These are phyloP conservation scores for Bacterosira constricta DNA, from an alignment of 108 stramenopile genomes.

Conservation along the genomic window DNA sequence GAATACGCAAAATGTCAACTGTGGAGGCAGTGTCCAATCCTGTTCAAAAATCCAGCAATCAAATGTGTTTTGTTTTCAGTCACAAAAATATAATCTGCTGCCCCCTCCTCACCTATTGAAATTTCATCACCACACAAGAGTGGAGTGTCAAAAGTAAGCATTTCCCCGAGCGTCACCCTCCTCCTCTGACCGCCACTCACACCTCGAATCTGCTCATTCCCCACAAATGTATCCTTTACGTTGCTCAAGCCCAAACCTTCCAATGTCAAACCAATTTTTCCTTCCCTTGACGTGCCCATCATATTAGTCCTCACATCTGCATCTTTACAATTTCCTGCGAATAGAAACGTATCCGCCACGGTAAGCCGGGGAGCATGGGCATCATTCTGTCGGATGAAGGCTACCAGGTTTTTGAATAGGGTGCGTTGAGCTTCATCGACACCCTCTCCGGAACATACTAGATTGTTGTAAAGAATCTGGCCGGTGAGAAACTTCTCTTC, in stretches of 20 bases:
- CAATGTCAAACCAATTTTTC: conserved; percentile 35
- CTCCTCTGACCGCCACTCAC: conserved; percentile 61
- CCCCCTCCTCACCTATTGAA: conserved; percentile 18
- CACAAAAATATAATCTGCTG: too few species aligned
- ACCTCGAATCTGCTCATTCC: conserved; percentile 52
- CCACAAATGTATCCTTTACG: conserved; percentile 78
- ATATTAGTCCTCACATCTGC: conserved; percentile 1
- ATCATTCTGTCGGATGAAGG: conserved; percentile 41
- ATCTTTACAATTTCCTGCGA: conserved; percentile 35
- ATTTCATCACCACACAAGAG: conserved; percentile 64
- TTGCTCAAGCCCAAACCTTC: conserved; percentile 61
- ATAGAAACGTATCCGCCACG: conserved; percentile 40
- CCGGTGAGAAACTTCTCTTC: conserved; percentile 26
- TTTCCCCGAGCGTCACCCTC: conserved; percentile 53
- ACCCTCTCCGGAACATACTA: conserved; percentile 21
- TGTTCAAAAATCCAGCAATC: too few species aligned
- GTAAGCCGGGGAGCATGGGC: conserved; percentile 44
- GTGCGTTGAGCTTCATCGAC: background rate
- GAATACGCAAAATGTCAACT: conserved; percentile 61
- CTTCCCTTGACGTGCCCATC: conserved; percentile 1
- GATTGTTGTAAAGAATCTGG: conserved; percentile 31
- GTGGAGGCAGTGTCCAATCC: conserved; percentile 82
- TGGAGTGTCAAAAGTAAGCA: conserved; percentile 21
- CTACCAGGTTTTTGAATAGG: conserved; percentile 35
- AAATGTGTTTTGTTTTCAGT: too few species aligned